phyloP scores from a whole-genome alignment of 2,329 filamentous ascomycete species.

The Curvularia sp. region DNA sequence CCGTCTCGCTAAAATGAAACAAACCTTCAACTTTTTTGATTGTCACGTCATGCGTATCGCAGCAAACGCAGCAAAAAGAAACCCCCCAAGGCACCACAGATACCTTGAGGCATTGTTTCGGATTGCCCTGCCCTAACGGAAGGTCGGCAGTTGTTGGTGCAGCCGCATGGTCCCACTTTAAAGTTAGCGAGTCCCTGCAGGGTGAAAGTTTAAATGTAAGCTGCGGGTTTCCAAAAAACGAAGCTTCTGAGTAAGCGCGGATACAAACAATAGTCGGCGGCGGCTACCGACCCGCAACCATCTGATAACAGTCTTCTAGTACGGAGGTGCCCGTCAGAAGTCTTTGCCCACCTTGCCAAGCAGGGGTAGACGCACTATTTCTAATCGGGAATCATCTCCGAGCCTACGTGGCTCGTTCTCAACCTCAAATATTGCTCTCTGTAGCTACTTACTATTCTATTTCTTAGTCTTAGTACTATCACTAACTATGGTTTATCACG shows the following conservation, averaged over 20 bases:
- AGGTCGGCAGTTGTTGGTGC: not conserved
- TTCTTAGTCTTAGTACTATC: too few relatives aligned
- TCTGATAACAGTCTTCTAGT: not conserved
- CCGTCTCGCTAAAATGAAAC: not conserved
- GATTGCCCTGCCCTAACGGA: not conserved
- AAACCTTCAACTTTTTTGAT: not conserved
- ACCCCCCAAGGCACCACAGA: not conserved
- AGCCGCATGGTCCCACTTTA: not conserved
- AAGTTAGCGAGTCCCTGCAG: not conserved
- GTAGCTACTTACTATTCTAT: too few relatives aligned
- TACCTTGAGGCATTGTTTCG: not conserved
- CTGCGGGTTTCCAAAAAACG: not conserved
- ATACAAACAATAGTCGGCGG: not conserved
- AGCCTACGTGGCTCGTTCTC: too few relatives aligned
- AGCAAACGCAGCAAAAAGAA: not conserved
- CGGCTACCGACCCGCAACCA: not conserved
- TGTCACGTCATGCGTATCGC: not conserved
- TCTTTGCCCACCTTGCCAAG: too few relatives aligned
- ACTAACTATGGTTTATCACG: too few relatives aligned
- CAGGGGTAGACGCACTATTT: too few relatives aligned
- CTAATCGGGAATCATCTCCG: too few relatives aligned
- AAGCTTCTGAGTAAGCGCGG: not conserved
- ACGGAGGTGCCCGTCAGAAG: too few relatives aligned
- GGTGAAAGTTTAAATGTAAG: not conserved
- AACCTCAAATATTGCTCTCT: too few relatives aligned